Conservation (phyloP, 495 filamentous ascomycete genomes). For the Sabuloglossum arenarium region DNA sequence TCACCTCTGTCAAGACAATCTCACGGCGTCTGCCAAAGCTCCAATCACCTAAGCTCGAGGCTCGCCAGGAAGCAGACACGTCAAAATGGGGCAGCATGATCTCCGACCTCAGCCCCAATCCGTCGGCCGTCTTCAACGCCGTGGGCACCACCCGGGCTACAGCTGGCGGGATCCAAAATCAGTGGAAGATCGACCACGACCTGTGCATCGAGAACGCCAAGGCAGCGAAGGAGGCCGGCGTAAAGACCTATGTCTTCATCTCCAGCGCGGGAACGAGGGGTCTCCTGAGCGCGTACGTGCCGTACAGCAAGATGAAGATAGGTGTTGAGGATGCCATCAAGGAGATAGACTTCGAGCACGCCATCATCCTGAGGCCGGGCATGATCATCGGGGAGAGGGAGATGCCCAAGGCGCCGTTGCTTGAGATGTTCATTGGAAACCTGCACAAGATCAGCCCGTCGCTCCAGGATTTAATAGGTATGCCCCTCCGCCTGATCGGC, state of each 20-base stretch:
- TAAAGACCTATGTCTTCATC: constrained; percentile 27
- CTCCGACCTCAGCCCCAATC: constrained; percentile 17
- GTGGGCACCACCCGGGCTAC: constrained; percentile 24
- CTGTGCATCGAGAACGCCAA: constrained; percentile 24
- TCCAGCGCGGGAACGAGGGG: constrained; percentile 20
- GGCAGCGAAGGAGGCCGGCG: constrained; percentile 28
- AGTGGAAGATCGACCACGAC: constrained; percentile 30
- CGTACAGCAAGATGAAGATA: constrained; percentile 22
- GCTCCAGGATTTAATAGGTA: constrained; percentile 19
- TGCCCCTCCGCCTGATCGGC: neutral
- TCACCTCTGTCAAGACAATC: constrained; percentile 31
- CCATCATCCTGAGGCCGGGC: constrained; percentile 19
- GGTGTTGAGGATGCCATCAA: constrained; percentile 21
- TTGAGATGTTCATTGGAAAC: constrained; percentile 15
- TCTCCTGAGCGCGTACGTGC: constrained; percentile 12
- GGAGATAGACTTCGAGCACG: constrained; percentile 19
- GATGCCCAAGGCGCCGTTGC: constrained; percentile 13
- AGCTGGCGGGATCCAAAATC: constrained; percentile 25
- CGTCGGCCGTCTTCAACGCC: constrained; percentile 25
- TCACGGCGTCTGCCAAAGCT: constrained; percentile 22
- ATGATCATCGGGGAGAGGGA: constrained; percentile 21
- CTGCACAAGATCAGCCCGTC: constrained; percentile 14
- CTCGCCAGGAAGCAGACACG: constrained; percentile 8
- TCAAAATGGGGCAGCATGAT: constrained; percentile 19
- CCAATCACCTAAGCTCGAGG: constrained; percentile 2